Base-by-base conservation (phyloP, 2,329 filamentous ascomycete genomes). In the Talaromyces sp. region DNA sequence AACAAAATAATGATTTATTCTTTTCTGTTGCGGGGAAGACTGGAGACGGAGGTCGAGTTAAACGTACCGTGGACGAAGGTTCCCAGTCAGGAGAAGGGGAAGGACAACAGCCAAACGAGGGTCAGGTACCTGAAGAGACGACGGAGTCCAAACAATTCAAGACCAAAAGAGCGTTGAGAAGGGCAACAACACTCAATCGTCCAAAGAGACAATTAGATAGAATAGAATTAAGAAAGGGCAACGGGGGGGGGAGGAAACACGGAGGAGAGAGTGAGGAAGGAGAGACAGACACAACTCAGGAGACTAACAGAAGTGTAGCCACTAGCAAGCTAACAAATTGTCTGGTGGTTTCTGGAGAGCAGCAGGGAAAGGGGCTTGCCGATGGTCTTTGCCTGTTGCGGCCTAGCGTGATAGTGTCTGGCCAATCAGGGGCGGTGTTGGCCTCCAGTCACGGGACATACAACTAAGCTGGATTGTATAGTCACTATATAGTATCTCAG, bases 71-170 rank as follows among this genome's bases (percentile, higher is more conserved):
- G 61, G 61, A 63, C 61, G 45, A 49, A 47, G 51, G 51, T 58
- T 63, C 61, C 61, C 61, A 63, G 61, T 63, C 61, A 63, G 61
- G 61, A 63, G 61, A 61, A 61, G 58, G 43, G 38, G 43, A 34
- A 58, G 38, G 27, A 51, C 58, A 58, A 15, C 49, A 58, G 40
- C 40, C 40, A 56, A 61, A 65, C 56, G 56, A 59, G 27, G 38
- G 56, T 59, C 25, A 62, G 29, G 31, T 31, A 38, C 29, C 40
- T 47, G 51, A 36, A 60, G 58, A 34, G 27, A 54, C 29, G 54
- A 53, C 54, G 34, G 34, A 43, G 59, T 51, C 31, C 51, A 47
- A 56, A 34, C 22, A 43, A 63, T 43, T 58, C 40, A 51, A 61
- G 31, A 58, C 22, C 31, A 54, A 58, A 61, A 38, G 34, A 53